These are phyloP conservation scores for Penicillium verrucosum DNA, from an alignment of 2,329 filamentous ascomycete species.

Conservation along the genomic window DNA sequence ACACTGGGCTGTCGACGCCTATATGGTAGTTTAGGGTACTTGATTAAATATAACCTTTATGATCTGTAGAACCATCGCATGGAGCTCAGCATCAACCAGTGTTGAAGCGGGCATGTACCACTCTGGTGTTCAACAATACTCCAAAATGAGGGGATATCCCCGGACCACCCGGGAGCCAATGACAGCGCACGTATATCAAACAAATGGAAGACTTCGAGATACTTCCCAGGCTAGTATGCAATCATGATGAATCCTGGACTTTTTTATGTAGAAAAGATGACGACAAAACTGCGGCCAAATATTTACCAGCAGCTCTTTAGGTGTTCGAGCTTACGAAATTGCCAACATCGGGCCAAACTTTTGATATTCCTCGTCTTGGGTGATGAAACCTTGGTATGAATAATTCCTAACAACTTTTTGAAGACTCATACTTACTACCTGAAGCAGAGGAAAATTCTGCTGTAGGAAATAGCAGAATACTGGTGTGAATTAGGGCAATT, in stretches of 20 bases:
- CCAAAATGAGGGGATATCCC: conserved; percentile 7
- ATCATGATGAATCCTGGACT: neutral
- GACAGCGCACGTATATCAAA: conserved; percentile 30
- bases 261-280: neutral
- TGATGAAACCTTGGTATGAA: too few species aligned
- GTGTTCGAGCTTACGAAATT: too few species aligned
- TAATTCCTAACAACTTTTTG: too few species aligned
- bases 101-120: neutral
- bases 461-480: too few species aligned
- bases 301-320: too few species aligned
- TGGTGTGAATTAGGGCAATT: too few species aligned
- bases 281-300: neutral
- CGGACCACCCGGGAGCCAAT: conserved; percentile 23
- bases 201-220: neutral
- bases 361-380: too few species aligned
- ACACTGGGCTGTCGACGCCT: neutral
- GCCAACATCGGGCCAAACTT: too few species aligned
- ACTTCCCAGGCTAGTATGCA: neutral
- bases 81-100: neutral
- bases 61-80: neutral
- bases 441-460: too few species aligned
- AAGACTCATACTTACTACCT: too few species aligned
- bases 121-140: neutral
- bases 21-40: neutral
- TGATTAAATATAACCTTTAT: neutral